Percentiles rank a stretch among this genome's conserved stretches.
phyloP scores from a whole-genome alignment of 1,284 basidiomycete genomes.

The Ganoderma sp. region DNA sequence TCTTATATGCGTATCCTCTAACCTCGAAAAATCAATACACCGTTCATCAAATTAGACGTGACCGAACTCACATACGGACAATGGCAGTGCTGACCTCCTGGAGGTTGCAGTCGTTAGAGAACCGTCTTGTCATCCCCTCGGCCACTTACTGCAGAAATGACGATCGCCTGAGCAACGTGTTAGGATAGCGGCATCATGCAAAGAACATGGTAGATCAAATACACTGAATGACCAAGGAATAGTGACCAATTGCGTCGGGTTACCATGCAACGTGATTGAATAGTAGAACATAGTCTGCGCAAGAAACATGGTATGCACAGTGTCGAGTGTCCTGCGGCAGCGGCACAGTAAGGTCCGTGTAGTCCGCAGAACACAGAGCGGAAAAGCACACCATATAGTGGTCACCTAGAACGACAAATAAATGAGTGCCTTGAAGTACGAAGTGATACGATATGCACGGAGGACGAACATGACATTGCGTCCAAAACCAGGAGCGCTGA shows the following conservation, averaged over 20 bases:
- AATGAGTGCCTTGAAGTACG: not conserved
- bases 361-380: not conserved
- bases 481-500: not conserved
- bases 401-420: constrained; percentile 11
- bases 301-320: constrained; percentile 10
- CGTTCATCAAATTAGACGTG: not conserved
- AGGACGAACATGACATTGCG: constrained; percentile 5
- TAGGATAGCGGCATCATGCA: not conserved
- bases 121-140: not conserved
- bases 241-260: constrained; percentile 2
- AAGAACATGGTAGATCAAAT: not conserved
- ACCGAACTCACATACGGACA: constrained; percentile 20
- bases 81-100: constrained; percentile 22
- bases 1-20: constrained; percentile 29
- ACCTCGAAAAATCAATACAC: not conserved
- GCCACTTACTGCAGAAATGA: constrained; percentile 18
- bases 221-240: constrained; percentile 18
- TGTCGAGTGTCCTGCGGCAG: constrained; percentile 14
- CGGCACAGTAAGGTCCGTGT: not conserved
- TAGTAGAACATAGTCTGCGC: constrained; percentile 7
- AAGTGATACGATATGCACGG: not conserved
- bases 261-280: constrained; percentile 11
- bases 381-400: constrained; percentile 17
- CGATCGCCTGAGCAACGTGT: constrained; percentile 12
- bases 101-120: no score